Evolutionary conservation across 768 basidiomycete species (phyloP).

Genomic region (Pleurotus ostreatus): DNA sequence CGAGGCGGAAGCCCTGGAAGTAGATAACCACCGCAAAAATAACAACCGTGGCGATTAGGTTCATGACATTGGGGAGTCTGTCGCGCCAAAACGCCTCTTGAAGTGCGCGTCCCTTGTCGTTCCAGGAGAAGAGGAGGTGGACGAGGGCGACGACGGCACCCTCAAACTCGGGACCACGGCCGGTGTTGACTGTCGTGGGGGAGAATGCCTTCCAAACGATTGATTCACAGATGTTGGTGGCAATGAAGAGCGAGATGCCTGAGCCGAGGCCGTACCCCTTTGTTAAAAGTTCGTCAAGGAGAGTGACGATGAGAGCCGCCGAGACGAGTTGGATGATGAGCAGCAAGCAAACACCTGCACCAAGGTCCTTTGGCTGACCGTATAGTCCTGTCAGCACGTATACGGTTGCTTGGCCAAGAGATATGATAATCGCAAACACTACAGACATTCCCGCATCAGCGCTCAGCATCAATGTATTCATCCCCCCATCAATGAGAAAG

Average conservation of each 20-base stretch:
- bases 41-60: constrained; percentile 85
- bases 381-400: constrained; percentile 97
- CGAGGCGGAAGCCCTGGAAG: constrained; percentile 97
- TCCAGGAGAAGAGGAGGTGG: constrained; percentile 97
- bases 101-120: constrained; percentile 95
- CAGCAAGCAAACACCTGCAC: constrained; percentile 94
- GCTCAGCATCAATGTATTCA: too few species aligned
- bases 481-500: not conserved
- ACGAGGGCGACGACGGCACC: constrained; percentile 94
- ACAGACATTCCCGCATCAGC: not conserved
- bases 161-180: constrained; percentile 96
- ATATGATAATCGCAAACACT: constrained; percentile 97
- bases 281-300: constrained; percentile 91
- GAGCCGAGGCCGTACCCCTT: constrained; percentile 99
- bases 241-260: constrained; percentile 98
- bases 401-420: constrained; percentile 94
- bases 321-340: constrained; percentile 95
- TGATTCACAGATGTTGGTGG: constrained; percentile 99
- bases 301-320: constrained; percentile 93
- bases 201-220: constrained; percentile 99
- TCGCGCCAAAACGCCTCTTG: constrained; percentile 99
- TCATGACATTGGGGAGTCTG: constrained; percentile 96
- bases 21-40: constrained; percentile 97
- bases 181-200: constrained; percentile 96
- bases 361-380: constrained; percentile 88